These are phyloP conservation scores for Botrytis medusae DNA, from an alignment of 2,329 filamentous ascomycete species.

Conservation along the genomic window DNA sequence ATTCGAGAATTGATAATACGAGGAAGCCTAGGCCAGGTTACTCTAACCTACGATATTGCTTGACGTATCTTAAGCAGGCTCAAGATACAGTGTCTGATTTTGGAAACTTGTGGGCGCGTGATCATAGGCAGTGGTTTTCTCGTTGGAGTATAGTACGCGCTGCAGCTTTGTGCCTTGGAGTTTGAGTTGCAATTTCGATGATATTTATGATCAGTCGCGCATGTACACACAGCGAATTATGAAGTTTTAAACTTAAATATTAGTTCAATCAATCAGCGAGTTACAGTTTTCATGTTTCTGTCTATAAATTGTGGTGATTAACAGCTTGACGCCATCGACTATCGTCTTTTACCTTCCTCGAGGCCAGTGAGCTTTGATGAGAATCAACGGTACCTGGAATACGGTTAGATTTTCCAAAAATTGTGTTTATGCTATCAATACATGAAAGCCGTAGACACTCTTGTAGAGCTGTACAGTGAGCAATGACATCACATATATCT, in stretches of 20 bases:
- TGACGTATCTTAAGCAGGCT: neutral
- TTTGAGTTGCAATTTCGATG: neutral
- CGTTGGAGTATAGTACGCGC: neutral
- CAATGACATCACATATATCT: neutral
- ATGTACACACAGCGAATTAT: neutral
- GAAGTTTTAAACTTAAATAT: neutral
- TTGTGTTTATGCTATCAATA: accelerated
- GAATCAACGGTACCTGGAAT: neutral
- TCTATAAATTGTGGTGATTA: neutral
- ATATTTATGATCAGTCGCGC: neutral
- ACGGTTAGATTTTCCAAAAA: neutral
- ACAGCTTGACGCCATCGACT: neutral
- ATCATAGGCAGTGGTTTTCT: neutral
- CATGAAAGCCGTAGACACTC: neutral
- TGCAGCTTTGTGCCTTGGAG: neutral
- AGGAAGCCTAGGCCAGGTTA: neutral
- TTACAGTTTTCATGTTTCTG: neutral
- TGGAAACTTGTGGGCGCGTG: neutral
- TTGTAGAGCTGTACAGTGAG: neutral
- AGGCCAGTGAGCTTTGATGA: neutral
- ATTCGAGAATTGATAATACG: neutral
- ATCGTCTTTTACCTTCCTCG: neutral
- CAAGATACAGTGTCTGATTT: neutral
- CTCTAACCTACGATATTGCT: conserved; percentile 1
- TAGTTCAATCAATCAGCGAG: neutral